Evolutionary conservation across 1,139 yeast species (phyloP).

Genomic region (Pichia sp.): DNA sequence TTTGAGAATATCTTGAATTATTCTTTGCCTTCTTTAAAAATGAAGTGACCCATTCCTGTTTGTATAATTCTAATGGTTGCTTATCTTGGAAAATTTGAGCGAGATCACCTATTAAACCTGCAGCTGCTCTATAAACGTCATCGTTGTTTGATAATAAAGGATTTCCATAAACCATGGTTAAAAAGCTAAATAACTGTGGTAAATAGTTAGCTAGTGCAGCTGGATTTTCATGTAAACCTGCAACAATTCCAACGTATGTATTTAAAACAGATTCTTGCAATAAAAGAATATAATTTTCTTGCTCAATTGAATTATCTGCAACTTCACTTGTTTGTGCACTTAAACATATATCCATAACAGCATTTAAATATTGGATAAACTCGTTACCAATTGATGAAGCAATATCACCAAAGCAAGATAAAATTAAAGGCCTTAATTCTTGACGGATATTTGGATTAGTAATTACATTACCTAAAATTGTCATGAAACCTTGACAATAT

Average conservation of each 20-base stretch:
- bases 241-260: slow-evolving; percentile 91
- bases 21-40: slow-evolving; percentile 70
- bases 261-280: slow-evolving; percentile 86
- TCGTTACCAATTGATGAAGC: slow-evolving; percentile 80
- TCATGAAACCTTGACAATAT: slow-evolving; percentile 78
- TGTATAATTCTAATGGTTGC: slow-evolving; percentile 58
- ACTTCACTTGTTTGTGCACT: slow-evolving; percentile 53
- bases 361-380: slow-evolving; percentile 69
- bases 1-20: slow-evolving; percentile 52
- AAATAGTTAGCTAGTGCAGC: slow-evolving; percentile 59
- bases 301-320: slow-evolving; percentile 60
- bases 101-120: slow-evolving; percentile 87
- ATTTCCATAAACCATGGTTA: slow-evolving; percentile 56
- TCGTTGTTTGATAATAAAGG: slow-evolving; percentile 34
- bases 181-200: slow-evolving; percentile 62
- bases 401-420: slow-evolving; percentile 95
- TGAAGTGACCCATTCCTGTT: slow-evolving; percentile 71
- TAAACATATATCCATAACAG: slow-evolving; percentile 66
- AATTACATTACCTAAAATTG: slow-evolving; percentile 66
- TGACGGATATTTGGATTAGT: slow-evolving; percentile 62
- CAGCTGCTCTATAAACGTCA: slow-evolving; percentile 60
- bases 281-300: slow-evolving; percentile 65
- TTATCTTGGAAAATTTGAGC: slow-evolving; percentile 68
- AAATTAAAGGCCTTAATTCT: slow-evolving; percentile 78
- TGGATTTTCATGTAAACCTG: slow-evolving; percentile 74